Conservation (phyloP, 169 alveolate genomes). For the Plasmodium adleri region DNA sequence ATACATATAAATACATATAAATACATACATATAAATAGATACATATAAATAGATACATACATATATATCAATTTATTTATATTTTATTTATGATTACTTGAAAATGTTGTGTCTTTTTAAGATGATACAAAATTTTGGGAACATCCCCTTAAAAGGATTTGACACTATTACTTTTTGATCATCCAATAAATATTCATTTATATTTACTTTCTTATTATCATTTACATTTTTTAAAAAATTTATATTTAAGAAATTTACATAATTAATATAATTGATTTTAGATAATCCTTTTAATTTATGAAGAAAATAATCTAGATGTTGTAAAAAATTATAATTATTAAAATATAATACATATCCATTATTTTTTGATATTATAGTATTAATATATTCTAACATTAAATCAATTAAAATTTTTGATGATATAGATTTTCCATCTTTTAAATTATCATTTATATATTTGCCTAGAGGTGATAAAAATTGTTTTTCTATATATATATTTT, state of each 20-base stretch:
- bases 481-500: slow-evolving; percentile 17
- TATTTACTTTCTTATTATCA: neutral
- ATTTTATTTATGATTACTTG: neutral
- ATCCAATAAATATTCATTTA: slow-evolving; percentile 6
- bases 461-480: slow-evolving; percentile 57
- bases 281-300: slow-evolving; percentile 41
- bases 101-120: neutral
- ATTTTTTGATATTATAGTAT: slow-evolving; percentile 47
- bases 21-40: no score
- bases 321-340: slow-evolving; percentile 1
- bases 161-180: slow-evolving; percentile 35
- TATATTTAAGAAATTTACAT: slow-evolving; percentile 28
- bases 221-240: slow-evolving; percentile 34
- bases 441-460: slow-evolving; percentile 20
- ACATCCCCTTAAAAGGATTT: slow-evolving; percentile 41
- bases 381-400: slow-evolving; percentile 45
- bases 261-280: slow-evolving; percentile 28
- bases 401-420: slow-evolving; percentile 35
- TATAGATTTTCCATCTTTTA: slow-evolving; percentile 27
- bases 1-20: no score
- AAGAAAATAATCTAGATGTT: slow-evolving; percentile 18
- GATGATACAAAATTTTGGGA: slow-evolving; percentile 38
- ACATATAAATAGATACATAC: no score
- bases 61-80: neutral
- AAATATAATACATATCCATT: slow-evolving; percentile 63